phyloP scores from a whole-genome alignment of 257 asterid genomes.

The Solanum piurae region DNA sequence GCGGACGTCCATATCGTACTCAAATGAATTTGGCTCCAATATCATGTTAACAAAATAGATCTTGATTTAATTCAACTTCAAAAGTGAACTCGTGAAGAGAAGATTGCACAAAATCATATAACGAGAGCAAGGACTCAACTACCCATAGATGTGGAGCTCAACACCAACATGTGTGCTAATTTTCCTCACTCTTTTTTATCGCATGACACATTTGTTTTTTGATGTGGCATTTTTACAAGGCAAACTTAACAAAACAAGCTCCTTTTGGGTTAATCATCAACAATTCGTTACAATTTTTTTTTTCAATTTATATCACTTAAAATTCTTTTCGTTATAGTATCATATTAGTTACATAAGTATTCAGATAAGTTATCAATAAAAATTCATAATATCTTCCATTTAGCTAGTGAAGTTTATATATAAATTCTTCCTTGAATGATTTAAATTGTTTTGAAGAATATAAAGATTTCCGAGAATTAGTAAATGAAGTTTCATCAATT shows the following conservation, averaged over 20 bases:
- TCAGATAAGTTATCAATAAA: background rate
- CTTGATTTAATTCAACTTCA: background rate
- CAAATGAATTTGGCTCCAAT: background rate
- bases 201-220: background rate
- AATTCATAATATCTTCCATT: background rate
- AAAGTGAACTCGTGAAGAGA: too few species aligned
- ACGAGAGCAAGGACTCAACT: background rate
- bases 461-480: background rate
- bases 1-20: rapidly evolving
- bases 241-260: background rate
- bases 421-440: background rate
- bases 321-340: too few species aligned
- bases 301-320: too few species aligned
- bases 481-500: background rate
- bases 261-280: background rate
- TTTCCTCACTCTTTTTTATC: background rate
- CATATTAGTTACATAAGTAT: background rate
- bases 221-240: background rate
- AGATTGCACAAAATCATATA: background rate
- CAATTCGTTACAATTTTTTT: background rate
- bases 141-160: background rate
- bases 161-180: background rate
- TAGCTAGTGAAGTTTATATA: background rate
- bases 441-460: background rate
- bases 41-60: too few species aligned